Evolutionary conservation across 2,329 filamentous ascomycete genomes (phyloP).

Genomic region (Pseudonectria buxi): DNA sequence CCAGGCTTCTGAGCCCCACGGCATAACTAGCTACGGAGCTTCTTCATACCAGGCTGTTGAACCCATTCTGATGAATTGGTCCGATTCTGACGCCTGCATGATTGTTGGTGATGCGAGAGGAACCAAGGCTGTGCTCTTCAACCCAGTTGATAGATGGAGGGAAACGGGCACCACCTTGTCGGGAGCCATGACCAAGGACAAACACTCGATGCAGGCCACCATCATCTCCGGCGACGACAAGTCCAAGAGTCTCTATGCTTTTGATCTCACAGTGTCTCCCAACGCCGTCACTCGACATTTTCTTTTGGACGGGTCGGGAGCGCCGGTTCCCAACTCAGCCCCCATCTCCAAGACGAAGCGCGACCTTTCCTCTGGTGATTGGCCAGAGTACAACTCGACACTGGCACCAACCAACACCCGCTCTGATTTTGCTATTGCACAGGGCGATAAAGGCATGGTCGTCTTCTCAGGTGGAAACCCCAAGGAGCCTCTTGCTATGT

Average conservation of each 20-base stretch:
- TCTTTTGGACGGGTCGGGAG: conserved; percentile 55
- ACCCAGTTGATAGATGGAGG: conserved; percentile 54
- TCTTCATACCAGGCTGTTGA: conserved; percentile 55
- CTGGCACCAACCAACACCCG: conserved; percentile 58
- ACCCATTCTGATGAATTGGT: conserved; percentile 71
- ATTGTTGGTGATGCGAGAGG: conserved; percentile 61
- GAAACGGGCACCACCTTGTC: conserved; percentile 59
- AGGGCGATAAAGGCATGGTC: conserved; percentile 57
- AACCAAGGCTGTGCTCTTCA: conserved; percentile 66
- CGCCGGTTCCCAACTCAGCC: conserved; percentile 39
- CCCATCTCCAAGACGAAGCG: conserved; percentile 30
- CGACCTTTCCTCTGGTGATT: conserved; percentile 52
- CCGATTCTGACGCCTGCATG: conserved; percentile 62
- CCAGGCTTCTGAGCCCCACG: conserved; percentile 56
- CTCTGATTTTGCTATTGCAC: conserved; percentile 65
- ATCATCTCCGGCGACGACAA: conserved; percentile 67
- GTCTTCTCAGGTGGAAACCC: conserved; percentile 72
- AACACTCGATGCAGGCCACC: conserved; percentile 50
- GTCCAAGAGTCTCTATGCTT: conserved; percentile 72
- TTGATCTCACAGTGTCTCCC: conserved; percentile 66
- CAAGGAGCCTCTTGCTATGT: conserved; percentile 65
- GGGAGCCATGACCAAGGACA: conserved; percentile 51
- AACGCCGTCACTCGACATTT: conserved; percentile 68
- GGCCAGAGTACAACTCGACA: conserved; percentile 73
- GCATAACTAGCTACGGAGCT: conserved; percentile 51